Conservation (phyloP, 2,329 filamentous ascomycete species). For the Sarocladium oryzae region DNA sequence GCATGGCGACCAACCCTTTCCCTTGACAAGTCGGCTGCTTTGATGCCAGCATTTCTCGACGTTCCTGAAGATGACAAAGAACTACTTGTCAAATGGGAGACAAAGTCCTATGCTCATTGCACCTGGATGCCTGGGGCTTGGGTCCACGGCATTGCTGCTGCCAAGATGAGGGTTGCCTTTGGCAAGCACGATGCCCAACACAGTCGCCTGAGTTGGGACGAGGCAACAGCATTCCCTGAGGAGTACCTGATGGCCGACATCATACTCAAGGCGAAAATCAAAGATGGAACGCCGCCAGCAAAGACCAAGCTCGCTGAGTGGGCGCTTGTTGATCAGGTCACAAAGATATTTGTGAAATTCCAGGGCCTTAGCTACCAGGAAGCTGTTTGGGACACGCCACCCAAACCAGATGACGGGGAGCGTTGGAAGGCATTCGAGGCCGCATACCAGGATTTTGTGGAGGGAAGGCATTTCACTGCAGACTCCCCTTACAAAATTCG, state of each 20-base stretch:
- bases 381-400: constrained; percentile 81
- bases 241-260: constrained; percentile 83
- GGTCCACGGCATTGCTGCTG: constrained; percentile 66
- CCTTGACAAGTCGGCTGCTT: neutral
- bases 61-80: constrained; percentile 63
- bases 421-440: constrained; percentile 74
- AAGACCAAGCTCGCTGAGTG: constrained; percentile 64
- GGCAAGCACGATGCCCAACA: constrained; percentile 58
- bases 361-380: constrained; percentile 90
- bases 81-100: constrained; percentile 86
- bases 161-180: constrained; percentile 67
- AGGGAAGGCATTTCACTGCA: constrained; percentile 61
- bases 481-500: constrained; percentile 54
- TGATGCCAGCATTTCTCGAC: constrained; percentile 35
- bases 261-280: constrained; percentile 69
- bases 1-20: constrained; percentile 68
- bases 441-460: constrained; percentile 82
- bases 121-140: constrained; percentile 85
- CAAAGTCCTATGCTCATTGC: constrained; percentile 72
- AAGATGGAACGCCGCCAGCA: constrained; percentile 35
- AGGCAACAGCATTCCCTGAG: constrained; percentile 76
- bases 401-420: constrained; percentile 35
- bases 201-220: constrained; percentile 56
- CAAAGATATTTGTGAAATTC: constrained; percentile 78
- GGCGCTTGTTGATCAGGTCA: constrained; percentile 63